A percentile compares a stretch with the other conserved stretches of the same genome.
phyloP scores from a whole-genome alignment of 345 rosid species.

The Syzygium aqueum region DNA sequence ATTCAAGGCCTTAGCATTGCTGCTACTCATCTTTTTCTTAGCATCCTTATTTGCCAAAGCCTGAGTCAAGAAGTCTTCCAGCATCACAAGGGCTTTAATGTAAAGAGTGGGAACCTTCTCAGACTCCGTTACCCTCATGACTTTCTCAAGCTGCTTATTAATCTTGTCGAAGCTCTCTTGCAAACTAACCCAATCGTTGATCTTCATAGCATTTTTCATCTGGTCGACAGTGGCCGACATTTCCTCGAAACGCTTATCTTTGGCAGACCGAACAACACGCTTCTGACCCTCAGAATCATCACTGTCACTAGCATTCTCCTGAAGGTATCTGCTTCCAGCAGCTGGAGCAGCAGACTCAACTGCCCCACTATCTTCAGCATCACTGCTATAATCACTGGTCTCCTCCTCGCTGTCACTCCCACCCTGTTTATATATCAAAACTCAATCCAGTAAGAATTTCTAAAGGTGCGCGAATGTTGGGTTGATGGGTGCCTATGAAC shows the following conservation, averaged over 20 bases:
- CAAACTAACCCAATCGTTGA: slow-evolving; percentile 90
- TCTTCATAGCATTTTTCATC: slow-evolving; percentile 93
- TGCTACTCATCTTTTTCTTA: slow-evolving; percentile 93
- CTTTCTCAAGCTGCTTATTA: slow-evolving; percentile 94
- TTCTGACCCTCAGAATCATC: slow-evolving; percentile 59
- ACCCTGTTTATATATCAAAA: slow-evolving; percentile 23
- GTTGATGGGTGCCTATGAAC: background rate
- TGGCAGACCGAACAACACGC: slow-evolving; percentile 76
- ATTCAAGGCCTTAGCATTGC: slow-evolving; percentile 91
- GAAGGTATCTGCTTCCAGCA: slow-evolving; percentile 42
- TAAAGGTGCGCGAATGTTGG: background rate
- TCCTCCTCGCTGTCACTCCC: slow-evolving; percentile 73
- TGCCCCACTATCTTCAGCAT: slow-evolving; percentile 18
- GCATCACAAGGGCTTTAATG: slow-evolving; percentile 71
- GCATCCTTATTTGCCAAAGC: slow-evolving; percentile 91
- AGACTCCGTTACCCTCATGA: slow-evolving; percentile 76
- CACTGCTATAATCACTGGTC: slow-evolving; percentile 41
- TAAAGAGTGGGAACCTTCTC: slow-evolving; percentile 60
- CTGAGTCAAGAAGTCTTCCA: slow-evolving; percentile 81
- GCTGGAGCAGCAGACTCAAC: slow-evolving; percentile 20
- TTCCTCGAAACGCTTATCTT: slow-evolving; percentile 89
- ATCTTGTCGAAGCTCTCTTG: slow-evolving; percentile 85
- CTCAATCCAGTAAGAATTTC: background rate
- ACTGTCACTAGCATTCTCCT: slow-evolving; percentile 48
- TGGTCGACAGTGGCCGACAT: slow-evolving; percentile 61